Evolutionary conservation across 345 rosid species (phyloP), one percentile per base, ranked within the genome.

Genomic region (Eutrema yunnanense): DNA sequence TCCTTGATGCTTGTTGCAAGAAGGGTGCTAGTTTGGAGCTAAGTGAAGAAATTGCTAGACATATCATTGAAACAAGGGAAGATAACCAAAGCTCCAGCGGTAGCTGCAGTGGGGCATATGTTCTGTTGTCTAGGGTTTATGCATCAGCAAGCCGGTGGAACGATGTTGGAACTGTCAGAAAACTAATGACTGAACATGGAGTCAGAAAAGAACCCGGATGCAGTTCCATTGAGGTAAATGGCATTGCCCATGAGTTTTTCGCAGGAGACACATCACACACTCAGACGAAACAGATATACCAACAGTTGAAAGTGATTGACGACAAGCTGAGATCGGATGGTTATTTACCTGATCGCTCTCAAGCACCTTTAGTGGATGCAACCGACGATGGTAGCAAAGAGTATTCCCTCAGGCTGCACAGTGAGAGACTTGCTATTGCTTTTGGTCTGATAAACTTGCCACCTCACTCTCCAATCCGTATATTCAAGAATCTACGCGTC

Each of bases 181-280:
- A 86, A 62, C 56, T 90, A 72, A 88, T 92, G 92, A 80, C 78
- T 0, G 90, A 88, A 52, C 82, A 79, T 70, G 96, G 93, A 2
- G 50, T 92, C 22, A 67, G 67, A 4, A 90, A 88, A 81, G 88
- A 90, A 72, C 98, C 96, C 0, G 98, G 98, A 10, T 92, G 98
- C 63, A 92, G 96, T 73, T 85, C 80, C 53, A 84, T 88, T 30
- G 98, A 92, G 80, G 76, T 90, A n/a, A 73, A 82, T 37, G 96
- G 96, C 32, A 36, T 78, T 36, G 44, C 81, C 14, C 96, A 92
- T n/a, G 92, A 92, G 72, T 84, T 92, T 49, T 92, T 88, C 14
- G 87, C 96, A 0, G 98, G 96, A 69, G 98, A 90, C 74, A 86
- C 91, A 0, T 81, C 88, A 8, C 96, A 90, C 62, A 90, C 96